Conservation (phyloP, 306 rosid species). For the Quercus rubra region DNA sequence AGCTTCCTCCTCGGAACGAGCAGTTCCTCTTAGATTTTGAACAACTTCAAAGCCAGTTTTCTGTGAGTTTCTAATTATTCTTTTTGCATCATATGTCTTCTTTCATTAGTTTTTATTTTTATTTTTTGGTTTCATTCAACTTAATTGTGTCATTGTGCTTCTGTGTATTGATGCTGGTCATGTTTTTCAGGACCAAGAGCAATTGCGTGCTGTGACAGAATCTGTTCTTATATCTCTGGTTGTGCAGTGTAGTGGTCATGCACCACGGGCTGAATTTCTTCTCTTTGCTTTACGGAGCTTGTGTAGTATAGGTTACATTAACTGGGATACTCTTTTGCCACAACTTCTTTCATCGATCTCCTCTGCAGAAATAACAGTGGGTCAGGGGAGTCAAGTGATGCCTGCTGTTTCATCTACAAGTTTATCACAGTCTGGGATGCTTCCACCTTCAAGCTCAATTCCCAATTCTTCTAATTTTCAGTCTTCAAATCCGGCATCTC, state of each 20-base stretch:
- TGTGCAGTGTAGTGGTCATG: constrained; percentile 87
- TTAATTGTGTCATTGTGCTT: not conserved
- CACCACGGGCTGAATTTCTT: constrained; percentile 85
- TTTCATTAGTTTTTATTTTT: constrained; percentile 6
- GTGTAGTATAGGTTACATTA: constrained; percentile 70
- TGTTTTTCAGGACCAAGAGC: constrained; percentile 82
- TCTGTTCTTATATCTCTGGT: constrained; percentile 76
- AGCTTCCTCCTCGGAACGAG: constrained; percentile 92
- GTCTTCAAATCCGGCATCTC: constrained; percentile 90
- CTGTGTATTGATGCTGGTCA: constrained; percentile 10
- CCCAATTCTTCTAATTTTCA: constrained; percentile 68
- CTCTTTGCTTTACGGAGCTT: constrained; percentile 77
- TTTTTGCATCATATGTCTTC: not conserved
- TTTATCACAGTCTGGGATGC: constrained; percentile 70
- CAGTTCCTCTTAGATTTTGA: constrained; percentile 89
- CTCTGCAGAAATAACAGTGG: constrained; percentile 57
- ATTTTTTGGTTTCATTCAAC: constrained; percentile 8
- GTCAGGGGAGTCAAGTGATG: constrained; percentile 66
- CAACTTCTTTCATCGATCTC: constrained; percentile 75
- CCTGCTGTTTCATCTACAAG: constrained; percentile 57
- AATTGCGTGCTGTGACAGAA: constrained; percentile 76
- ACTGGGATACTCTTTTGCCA: constrained; percentile 89
- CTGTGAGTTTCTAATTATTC: constrained; percentile 50
- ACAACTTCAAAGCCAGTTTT: constrained; percentile 84
- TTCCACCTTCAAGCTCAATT: constrained; percentile 54